Evolutionary conservation across 345 rosid species (phyloP), one percentile per base, ranked within the genome.

Genomic region (Sapria himalayana): DNA sequence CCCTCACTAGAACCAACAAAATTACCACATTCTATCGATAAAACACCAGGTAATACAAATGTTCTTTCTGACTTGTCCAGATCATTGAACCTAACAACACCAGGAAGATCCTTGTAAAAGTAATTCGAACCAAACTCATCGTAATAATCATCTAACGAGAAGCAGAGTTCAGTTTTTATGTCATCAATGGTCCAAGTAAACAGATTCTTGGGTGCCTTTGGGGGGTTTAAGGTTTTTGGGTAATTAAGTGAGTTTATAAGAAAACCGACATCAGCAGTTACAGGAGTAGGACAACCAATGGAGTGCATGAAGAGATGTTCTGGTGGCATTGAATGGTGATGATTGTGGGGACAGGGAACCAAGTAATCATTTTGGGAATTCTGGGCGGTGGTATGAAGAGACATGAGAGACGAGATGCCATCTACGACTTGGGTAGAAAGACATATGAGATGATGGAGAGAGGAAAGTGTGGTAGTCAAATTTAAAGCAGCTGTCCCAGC

Each of bases 241-340:
- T 75, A 73, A 43, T 55, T 59, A 6, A 70, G 67, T 5, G 67
- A 49, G 7, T 40, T 36, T 1, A 66, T 1, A 16, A 50, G 49
- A 15, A 47, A 44, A 25, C 60, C 19, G 25, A 69, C 41, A 22
- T 65, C 58, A 29, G 41, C 49, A 19, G 50, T 23, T 32, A 70
- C 48, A 31, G 73, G 57, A 25, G 61, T 46, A 13, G 81, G 78
- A 73, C 92, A 81, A 34, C 37, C 61, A 39, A 85, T 77, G 27
- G 73, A 67, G 61, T 81, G 94, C 36, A 56, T 46, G 40, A 81
- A 81, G 53, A 81, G 92, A 14, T 75, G 48, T 15, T 71, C 70
- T 0, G 89, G 77, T 2, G 92, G 85, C 66, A 75, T 49, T 39
- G 64, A 73, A 51, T 81, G 94, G 57, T 73, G 67, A 1, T 60